Conservation (phyloP, 306 rosid species). For the Prunus mongolica region DNA sequence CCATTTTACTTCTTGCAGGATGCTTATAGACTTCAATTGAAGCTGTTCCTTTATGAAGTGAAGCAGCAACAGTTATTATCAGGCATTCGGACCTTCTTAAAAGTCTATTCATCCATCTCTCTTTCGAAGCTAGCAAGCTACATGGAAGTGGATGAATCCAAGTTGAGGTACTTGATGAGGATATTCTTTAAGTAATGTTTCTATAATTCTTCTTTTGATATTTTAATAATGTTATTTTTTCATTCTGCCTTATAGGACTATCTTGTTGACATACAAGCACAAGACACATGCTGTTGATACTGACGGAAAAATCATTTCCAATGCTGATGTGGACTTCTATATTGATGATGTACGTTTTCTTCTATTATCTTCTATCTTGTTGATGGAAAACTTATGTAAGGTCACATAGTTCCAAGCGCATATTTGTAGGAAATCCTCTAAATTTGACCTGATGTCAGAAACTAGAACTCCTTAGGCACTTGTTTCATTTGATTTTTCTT, state of each 20-base stretch:
- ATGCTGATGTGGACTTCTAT: constrained; percentile 88
- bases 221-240: not conserved
- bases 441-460: not conserved
- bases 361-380: constrained; percentile 7
- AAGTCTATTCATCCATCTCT: constrained; percentile 82
- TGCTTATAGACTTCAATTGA: constrained; percentile 95
- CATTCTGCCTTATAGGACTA: constrained; percentile 58
- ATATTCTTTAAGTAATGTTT: not conserved
- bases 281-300: constrained; percentile 88
- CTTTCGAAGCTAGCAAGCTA: constrained; percentile 82
- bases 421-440: not conserved
- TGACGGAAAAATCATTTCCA: constrained; percentile 67
- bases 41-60: constrained; percentile 90
- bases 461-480: not conserved
- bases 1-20: constrained; percentile 49
- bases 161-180: constrained; percentile 54
- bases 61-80: constrained; percentile 92
- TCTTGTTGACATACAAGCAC: constrained; percentile 90
- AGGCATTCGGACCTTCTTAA: constrained; percentile 84
- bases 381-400: not conserved
- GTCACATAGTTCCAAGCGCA: not conserved
- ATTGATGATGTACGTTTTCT: constrained; percentile 68
- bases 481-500: not conserved
- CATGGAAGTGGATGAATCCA: constrained; percentile 95
- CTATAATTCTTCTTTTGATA: not conserved